Evolutionary conservation across 1,139 yeast species (phyloP).

Genomic region (Debaryomyces psychrophilus): DNA sequence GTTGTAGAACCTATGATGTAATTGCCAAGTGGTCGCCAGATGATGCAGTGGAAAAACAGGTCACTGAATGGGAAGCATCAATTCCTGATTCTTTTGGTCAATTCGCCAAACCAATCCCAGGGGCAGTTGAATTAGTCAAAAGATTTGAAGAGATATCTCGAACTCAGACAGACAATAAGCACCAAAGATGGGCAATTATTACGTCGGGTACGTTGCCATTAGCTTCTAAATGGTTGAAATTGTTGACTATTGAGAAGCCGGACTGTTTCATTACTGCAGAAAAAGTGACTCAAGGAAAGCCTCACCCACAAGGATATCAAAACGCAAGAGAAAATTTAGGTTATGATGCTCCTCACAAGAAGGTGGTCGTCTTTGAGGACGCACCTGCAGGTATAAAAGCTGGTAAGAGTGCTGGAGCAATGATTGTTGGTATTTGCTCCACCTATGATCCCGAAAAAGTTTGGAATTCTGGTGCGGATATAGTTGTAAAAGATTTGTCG

Average conservation of each 20-base stretch:
- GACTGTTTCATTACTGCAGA: slow-evolving; percentile 22
- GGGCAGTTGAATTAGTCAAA: slow-evolving; percentile 19
- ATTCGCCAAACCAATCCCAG: slow-evolving; percentile 20
- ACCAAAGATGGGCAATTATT: slow-evolving; percentile 22
- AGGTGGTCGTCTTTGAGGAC: slow-evolving; percentile 21
- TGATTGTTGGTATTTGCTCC: slow-evolving; percentile 21
- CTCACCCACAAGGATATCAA: slow-evolving; percentile 20
- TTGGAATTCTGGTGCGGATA: slow-evolving; percentile 19
- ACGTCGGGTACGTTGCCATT: slow-evolving; percentile 22
- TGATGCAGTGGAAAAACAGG: slow-evolving; percentile 20
- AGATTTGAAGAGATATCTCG: slow-evolving; percentile 16
- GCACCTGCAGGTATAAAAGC: slow-evolving; percentile 22
- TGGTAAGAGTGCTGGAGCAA: slow-evolving; percentile 21
- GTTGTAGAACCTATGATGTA: slow-evolving; percentile 21
- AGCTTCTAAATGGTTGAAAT: slow-evolving; percentile 21
- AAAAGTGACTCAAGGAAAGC: slow-evolving; percentile 19
- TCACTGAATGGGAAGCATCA: slow-evolving; percentile 20
- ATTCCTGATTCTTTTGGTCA: slow-evolving; percentile 21
- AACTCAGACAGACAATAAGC: slow-evolving; percentile 16
- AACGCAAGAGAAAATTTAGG: slow-evolving; percentile 19
- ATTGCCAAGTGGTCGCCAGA: slow-evolving; percentile 22
- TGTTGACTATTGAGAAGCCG: slow-evolving; percentile 19
- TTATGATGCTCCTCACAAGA: slow-evolving; percentile 19
- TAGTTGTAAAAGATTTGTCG: slow-evolving; percentile 19
- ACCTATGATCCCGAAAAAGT: slow-evolving; percentile 21